A percentile compares a stretch with the other conserved stretches of the same genome.
phyloP scores from a whole-genome alignment of 306 rosid genomes.

The Sechiopsis laciniata region DNA sequence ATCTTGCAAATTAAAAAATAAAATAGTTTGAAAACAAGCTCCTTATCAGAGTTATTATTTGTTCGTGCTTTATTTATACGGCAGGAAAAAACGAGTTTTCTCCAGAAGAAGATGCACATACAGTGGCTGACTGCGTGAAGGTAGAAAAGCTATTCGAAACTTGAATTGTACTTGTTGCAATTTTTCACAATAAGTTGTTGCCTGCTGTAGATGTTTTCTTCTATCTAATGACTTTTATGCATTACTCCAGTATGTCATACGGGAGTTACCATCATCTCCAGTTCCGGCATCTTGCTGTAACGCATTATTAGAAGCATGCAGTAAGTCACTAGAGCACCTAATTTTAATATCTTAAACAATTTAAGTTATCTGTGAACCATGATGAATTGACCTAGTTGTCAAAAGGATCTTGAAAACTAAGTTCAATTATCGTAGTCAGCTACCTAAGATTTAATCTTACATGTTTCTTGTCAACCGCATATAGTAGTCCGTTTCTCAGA shows the following conservation, averaged over 20 bases:
- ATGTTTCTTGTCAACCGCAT: too few relatives aligned
- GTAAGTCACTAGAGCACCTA: conserved; percentile 47
- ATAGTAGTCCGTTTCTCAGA: too few relatives aligned
- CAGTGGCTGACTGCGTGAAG: conserved; percentile 87
- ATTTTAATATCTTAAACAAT: neutral
- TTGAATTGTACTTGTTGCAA: neutral
- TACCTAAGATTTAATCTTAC: too few relatives aligned
- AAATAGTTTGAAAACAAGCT: neutral
- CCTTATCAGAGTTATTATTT: conserved; percentile 27
- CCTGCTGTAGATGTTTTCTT: conserved; percentile 23
- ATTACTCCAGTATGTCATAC: conserved; percentile 60
- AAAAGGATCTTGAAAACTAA: too few relatives aligned
- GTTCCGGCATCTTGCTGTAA: conserved; percentile 98
- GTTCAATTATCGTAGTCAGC: too few relatives aligned
- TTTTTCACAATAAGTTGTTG: conserved; percentile 20
- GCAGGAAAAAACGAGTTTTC: conserved; percentile 83
- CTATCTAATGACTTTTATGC: conserved; percentile 21
- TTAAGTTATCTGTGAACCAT: neutral
- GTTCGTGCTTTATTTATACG: conserved; percentile 32
- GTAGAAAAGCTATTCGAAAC: conserved; percentile 34
- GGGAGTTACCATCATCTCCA: conserved; percentile 93
- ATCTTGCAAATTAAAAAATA: conserved; percentile 1
- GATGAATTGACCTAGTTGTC: too few relatives aligned
- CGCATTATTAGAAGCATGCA: conserved; percentile 77
- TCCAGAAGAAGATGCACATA: conserved; percentile 82